Conservation (phyloP, 2,329 filamentous ascomycete genomes). For the Chrysoporthe cubensis region DNA sequence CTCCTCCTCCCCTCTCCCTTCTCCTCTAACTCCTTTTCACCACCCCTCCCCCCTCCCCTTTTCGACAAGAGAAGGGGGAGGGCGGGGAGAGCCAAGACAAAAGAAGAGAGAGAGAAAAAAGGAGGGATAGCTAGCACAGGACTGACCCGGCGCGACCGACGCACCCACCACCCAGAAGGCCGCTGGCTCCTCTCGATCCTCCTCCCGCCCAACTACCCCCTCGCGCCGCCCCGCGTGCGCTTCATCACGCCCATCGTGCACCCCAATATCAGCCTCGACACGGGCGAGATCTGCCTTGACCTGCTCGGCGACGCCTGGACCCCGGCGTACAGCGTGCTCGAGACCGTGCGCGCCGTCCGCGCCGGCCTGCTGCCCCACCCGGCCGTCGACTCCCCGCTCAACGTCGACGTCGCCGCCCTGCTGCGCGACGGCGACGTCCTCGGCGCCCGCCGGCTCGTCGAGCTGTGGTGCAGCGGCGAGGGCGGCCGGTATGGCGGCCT, state of each 20-base stretch:
- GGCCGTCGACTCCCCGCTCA: slow-evolving; percentile 75
- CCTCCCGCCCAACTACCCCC: slow-evolving; percentile 79
- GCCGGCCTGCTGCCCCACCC: slow-evolving; percentile 68
- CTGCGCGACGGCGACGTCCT: slow-evolving; percentile 69
- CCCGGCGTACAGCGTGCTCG: slow-evolving; percentile 79
- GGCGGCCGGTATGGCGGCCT: slow-evolving; percentile 53
- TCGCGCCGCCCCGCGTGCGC: slow-evolving; percentile 73
- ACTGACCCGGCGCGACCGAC: background rate
- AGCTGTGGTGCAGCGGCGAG: slow-evolving; percentile 63
- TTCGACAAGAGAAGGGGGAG: no score
- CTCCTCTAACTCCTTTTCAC: background rate
- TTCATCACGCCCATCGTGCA: slow-evolving; percentile 88
- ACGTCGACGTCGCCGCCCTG: slow-evolving; percentile 77
- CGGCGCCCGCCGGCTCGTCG: slow-evolving; percentile 70
- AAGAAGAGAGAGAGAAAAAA: background rate
- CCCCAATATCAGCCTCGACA: slow-evolving; percentile 72
- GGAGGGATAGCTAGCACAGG: background rate
- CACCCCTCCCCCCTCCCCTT: background rate
- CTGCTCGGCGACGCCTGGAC: slow-evolving; percentile 81
- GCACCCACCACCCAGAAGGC: slow-evolving; percentile 60
- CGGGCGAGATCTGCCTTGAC: slow-evolving; percentile 93
- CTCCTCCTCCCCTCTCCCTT: slow-evolving; percentile 5
- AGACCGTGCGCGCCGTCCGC: slow-evolving; percentile 73
- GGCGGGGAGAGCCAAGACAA: background rate
- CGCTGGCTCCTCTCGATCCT: slow-evolving; percentile 81